Percentiles rank a stretch among this genome's conserved stretches.
phyloP scores from a whole-genome alignment of 768 basidiomycete species.

The Suillus discolor region DNA sequence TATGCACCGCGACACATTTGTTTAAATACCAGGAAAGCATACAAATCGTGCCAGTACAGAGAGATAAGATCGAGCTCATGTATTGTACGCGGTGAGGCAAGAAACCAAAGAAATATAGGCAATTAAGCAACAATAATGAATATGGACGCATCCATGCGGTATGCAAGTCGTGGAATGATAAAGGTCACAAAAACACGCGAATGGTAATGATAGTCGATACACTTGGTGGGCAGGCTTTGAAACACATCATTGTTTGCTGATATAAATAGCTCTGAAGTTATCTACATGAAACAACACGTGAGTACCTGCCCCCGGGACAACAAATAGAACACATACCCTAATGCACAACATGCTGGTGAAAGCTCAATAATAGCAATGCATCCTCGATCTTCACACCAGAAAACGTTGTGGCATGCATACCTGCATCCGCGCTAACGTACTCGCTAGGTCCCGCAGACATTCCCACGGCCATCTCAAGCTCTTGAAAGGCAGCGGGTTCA shows the following conservation, averaged over 20 bases:
- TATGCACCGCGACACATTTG: constrained; percentile 5
- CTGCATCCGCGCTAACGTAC: constrained; percentile 20
- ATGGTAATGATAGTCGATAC: constrained; percentile 9
- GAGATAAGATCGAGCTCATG: background rate
- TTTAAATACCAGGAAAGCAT: constrained; percentile 7
- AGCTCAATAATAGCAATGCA: constrained; percentile 71
- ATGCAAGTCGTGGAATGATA: constrained; percentile 5
- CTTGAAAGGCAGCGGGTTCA: constrained; percentile 45
- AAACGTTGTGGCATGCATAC: constrained; percentile 33
- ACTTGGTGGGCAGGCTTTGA: constrained; percentile 4
- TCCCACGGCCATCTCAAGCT: constrained; percentile 48
- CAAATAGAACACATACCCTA: constrained; percentile 28
- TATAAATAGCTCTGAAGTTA: constrained; percentile 5
- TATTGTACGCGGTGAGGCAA: constrained; percentile 1
- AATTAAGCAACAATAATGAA: constrained; percentile 41
- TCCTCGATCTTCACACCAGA: constrained; percentile 73
- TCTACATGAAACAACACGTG: constrained; percentile 1
- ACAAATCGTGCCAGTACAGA: constrained; percentile 6
- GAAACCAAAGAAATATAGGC: constrained; percentile 11
- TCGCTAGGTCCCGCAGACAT: constrained; percentile 26
- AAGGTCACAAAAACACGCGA: background rate
- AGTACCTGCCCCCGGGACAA: background rate
- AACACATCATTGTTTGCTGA: constrained; percentile 3
- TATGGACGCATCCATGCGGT: constrained; percentile 19
- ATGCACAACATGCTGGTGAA: constrained; percentile 67